These are phyloP conservation scores for Rhizomucor miehei DNA, from an alignment of 371 early-diverging fungal genomes.

Conservation along the genomic window DNA sequence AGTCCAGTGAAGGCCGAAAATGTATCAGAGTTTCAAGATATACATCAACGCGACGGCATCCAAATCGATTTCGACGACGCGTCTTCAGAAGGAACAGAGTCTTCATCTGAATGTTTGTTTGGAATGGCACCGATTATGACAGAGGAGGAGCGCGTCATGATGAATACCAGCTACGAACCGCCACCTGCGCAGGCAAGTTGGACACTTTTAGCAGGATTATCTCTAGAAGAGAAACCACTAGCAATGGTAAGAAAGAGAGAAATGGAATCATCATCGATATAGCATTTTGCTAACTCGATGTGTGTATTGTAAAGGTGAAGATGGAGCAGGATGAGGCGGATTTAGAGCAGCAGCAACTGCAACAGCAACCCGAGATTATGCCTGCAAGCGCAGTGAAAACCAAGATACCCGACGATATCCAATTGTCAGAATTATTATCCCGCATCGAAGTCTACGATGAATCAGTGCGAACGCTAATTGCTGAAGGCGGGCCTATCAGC, in stretches of 20 bases:
- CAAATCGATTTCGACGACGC: background rate
- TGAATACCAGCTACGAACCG: no score
- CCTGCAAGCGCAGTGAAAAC: background rate
- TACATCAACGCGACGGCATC: background rate
- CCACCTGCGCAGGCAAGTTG: no score
- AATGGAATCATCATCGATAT: no score
- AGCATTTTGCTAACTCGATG: background rate
- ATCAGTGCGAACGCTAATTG: background rate
- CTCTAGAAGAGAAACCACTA: no score
- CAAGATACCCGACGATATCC: background rate
- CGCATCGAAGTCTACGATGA: conserved; percentile 1
- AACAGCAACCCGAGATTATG: background rate
- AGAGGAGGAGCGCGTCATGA: background rate
- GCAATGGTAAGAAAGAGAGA: no score
- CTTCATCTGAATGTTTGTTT: background rate
- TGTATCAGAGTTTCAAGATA: background rate
- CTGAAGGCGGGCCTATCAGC: background rate
- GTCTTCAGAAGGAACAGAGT: background rate
- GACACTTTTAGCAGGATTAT: no score
- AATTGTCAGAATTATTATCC: conserved; percentile 3
- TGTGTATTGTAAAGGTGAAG: background rate
- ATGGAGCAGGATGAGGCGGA: background rate
- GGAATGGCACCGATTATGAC: background rate
- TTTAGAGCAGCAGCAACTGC: background rate
- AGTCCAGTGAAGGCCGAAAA: no score